Evolutionary conservation across 2,329 filamentous ascomycete species (phyloP).

Genomic region (Clonostachys chloroleuca): DNA sequence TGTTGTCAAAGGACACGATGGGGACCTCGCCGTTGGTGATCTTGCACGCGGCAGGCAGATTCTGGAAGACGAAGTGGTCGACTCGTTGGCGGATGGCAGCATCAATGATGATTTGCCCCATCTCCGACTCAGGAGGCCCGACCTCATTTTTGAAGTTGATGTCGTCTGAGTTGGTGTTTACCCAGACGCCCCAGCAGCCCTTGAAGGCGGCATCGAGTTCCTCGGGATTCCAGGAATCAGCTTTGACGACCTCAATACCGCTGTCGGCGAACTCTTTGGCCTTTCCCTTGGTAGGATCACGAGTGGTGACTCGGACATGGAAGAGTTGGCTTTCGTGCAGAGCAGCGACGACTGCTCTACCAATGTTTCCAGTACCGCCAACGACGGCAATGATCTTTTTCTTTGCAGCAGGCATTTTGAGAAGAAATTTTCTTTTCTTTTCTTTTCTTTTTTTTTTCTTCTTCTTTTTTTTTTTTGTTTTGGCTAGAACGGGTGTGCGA

Average conservation of each 20-base stretch:
- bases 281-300: conserved; percentile 17
- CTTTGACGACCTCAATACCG: conserved; percentile 21
- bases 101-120: neutral
- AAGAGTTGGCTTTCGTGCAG: conserved; percentile 6
- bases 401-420: too few species aligned
- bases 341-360: neutral
- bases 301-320: conserved; percentile 19
- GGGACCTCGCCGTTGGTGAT: neutral
- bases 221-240: conserved; percentile 15
- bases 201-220: conserved; percentile 17
- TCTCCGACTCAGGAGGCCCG: neutral
- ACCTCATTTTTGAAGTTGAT: neutral
- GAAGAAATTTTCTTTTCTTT: too few species aligned
- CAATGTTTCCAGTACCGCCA: neutral
- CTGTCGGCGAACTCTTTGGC: conserved; percentile 10
- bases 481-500: too few species aligned
- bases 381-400: neutral
- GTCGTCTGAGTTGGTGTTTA: conserved; percentile 24
- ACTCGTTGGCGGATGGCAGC: neutral
- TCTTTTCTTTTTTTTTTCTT: too few species aligned
- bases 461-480: too few species aligned
- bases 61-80: neutral
- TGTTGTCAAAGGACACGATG: neutral
- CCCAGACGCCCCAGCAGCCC: conserved; percentile 23
- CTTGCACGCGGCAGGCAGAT: neutral